Evolutionary conservation across 1,139 yeast genomes (phyloP).

Genomic region (Zygoascus meyerae): DNA sequence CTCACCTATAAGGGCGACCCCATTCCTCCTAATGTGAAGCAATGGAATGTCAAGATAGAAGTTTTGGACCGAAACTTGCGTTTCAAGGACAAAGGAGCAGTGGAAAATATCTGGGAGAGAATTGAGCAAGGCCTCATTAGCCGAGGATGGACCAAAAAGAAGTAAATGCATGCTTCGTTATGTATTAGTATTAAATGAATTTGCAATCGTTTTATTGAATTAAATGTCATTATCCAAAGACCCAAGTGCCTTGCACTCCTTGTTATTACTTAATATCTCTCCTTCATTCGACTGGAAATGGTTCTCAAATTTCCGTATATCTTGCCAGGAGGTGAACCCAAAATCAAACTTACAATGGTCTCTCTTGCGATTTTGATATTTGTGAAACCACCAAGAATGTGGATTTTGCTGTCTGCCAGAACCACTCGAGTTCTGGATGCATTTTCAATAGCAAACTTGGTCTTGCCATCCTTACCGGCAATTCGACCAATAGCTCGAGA

Average conservation of each 20-base stretch:
- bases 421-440: conserved; percentile 98
- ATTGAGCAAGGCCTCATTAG: conserved; percentile 29
- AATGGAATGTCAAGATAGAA: conserved; percentile 83
- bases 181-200: not conserved
- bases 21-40: conserved; percentile 65
- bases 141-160: conserved; percentile 15
- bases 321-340: conserved; percentile 98
- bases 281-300: conserved; percentile 95
- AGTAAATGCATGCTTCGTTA: not conserved
- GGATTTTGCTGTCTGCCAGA: conserved; percentile 92
- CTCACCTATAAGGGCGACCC: conserved; percentile 73
- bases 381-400: conserved; percentile 92
- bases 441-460: conserved; percentile 96
- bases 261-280: conserved; percentile 55
- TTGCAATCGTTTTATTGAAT: not conserved
- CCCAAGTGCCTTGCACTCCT: no score
- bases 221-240: no score
- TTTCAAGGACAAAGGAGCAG: conserved; percentile 83
- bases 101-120: conserved; percentile 73
- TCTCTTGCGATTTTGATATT: conserved; percentile 97
- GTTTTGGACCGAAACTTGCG: conserved; percentile 76
- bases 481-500: conserved; percentile 98
- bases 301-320: conserved; percentile 96
- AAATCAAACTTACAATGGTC: conserved; percentile 86
- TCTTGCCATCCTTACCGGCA: conserved; percentile 98